Evolutionary conservation across 352 stramenopile species (phyloP).

Genomic region (Phytopythium vexans): DNA sequence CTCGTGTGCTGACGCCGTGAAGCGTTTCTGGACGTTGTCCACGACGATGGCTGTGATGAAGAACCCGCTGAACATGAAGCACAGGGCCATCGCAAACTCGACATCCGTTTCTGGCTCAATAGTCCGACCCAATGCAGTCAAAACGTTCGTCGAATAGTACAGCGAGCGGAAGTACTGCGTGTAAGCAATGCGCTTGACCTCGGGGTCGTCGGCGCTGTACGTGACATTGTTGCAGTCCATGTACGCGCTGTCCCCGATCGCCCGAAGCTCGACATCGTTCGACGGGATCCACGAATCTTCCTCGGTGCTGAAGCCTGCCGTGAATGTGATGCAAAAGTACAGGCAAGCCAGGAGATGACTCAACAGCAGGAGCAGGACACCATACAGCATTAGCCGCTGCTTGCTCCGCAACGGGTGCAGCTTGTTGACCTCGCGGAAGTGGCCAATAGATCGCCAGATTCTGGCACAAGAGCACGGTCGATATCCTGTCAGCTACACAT

Average conservation of each 20-base stretch:
- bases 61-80: slow-evolving; percentile 48
- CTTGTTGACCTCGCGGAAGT: slow-evolving; percentile 29
- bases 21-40: slow-evolving; percentile 50
- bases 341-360: slow-evolving; percentile 29
- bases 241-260: slow-evolving; percentile 3
- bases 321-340: slow-evolving; percentile 29
- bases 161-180: slow-evolving; percentile 43
- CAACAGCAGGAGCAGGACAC: slow-evolving; percentile 19
- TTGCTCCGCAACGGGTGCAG: slow-evolving; percentile 12
- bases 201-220: slow-evolving; percentile 6
- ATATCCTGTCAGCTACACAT: neutral
- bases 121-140: slow-evolving; percentile 35
- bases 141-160: slow-evolving; percentile 33
- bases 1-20: slow-evolving; percentile 47
- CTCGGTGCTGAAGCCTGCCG: slow-evolving; percentile 19
- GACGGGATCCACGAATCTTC: slow-evolving; percentile 21
- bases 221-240: slow-evolving; percentile 5
- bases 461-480: slow-evolving; percentile 7
- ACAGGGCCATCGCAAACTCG: slow-evolving; percentile 27
- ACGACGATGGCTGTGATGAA: slow-evolving; percentile 51
- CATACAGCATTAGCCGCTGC: slow-evolving; percentile 13
- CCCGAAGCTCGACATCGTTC: slow-evolving; percentile 19
- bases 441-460: slow-evolving; percentile 22
- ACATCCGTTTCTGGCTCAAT: slow-evolving; percentile 33
- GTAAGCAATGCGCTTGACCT: slow-evolving; percentile 9